A percentile compares a stretch with the other conserved stretches of the same genome.
Conservation (phyloP, 1,139 yeast genomes). For the Scheffersomyces quercinus region DNA sequence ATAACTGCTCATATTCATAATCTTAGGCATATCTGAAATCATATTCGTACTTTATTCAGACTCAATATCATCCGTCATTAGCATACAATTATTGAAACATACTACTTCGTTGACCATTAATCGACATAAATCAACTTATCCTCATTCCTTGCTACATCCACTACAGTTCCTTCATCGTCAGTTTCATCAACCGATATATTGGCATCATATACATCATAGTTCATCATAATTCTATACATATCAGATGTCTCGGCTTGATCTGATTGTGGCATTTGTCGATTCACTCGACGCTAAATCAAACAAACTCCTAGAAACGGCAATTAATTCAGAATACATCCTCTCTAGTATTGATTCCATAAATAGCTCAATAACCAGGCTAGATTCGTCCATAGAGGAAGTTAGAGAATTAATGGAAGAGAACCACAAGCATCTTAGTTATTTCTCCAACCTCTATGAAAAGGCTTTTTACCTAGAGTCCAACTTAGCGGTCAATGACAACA, state of each 20-base stretch:
- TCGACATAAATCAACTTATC: no score
- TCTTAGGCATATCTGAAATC: no score
- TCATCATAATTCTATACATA: not conserved
- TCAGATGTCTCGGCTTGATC: constrained; percentile 27
- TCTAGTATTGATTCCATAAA: constrained; percentile 21
- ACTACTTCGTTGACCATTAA: no score
- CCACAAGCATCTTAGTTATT: constrained; percentile 22
- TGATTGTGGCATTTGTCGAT: constrained; percentile 31
- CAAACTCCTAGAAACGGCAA: constrained; percentile 20
- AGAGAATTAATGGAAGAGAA: constrained; percentile 25
- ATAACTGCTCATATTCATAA: no score
- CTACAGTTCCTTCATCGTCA: not conserved
- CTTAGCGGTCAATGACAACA: constrained; percentile 28
- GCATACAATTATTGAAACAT: no score
- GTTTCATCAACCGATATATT: not conserved
- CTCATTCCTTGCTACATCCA: no score
- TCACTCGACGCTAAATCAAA: constrained; percentile 30
- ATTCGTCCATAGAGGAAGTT: constrained; percentile 32
- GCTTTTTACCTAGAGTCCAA: constrained; percentile 38
- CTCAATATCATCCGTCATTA: no score
- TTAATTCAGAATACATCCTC: constrained; percentile 24
- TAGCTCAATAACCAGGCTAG: constrained; percentile 26
- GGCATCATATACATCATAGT: not conserved
- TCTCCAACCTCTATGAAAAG: constrained; percentile 34
- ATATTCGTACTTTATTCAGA: no score